A percentile compares a stretch with the other conserved stretches of the same genome.
Conservation (phyloP, 2,329 filamentous ascomycete species). For the Pezicula carpinea region DNA sequence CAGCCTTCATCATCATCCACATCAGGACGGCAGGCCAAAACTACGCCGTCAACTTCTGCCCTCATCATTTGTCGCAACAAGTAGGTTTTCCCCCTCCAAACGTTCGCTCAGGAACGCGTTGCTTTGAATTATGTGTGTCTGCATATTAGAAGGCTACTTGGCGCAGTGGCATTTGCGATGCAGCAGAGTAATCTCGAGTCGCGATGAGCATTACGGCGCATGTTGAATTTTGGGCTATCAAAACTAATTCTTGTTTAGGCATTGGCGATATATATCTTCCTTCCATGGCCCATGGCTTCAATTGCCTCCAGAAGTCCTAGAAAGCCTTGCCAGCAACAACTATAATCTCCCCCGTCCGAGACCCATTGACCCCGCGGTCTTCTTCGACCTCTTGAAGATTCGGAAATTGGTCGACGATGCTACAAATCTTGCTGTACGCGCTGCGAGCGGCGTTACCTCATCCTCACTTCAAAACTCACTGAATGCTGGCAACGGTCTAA, state of each 20-base stretch:
- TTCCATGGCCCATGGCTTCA: slow-evolving; percentile 83
- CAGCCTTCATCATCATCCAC: slow-evolving; percentile 15
- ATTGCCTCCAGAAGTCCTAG: slow-evolving; percentile 72
- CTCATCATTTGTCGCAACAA: slow-evolving; percentile 65
- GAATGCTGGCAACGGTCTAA: slow-evolving; percentile 45
- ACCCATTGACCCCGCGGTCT: slow-evolving; percentile 73
- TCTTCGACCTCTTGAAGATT: slow-evolving; percentile 83
- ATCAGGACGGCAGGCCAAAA: slow-evolving; percentile 18
- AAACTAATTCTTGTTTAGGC: slow-evolving; percentile 34
- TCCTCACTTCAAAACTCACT: slow-evolving; percentile 53
- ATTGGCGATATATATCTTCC: slow-evolving; percentile 81
- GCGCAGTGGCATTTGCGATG: neutral
- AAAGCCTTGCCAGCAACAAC: slow-evolving; percentile 74
- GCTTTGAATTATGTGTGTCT: neutral
- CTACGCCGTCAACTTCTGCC: slow-evolving; percentile 40
- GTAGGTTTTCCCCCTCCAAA: slow-evolving; percentile 39
- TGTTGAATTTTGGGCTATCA: slow-evolving; percentile 5
- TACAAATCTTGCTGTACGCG: slow-evolving; percentile 70
- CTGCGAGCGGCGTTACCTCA: slow-evolving; percentile 67
- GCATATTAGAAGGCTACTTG: neutral
- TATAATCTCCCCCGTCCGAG: slow-evolving; percentile 71
- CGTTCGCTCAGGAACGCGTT: neutral
- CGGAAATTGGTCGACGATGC: slow-evolving; percentile 76
- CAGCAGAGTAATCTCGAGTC: neutral
- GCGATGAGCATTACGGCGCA: slow-evolving; percentile 1